Evolutionary conservation across 2,329 filamentous ascomycete species (phyloP), one percentile per base, ranked within the genome.

Genomic region (Hirsutella rhossiliensis): DNA sequence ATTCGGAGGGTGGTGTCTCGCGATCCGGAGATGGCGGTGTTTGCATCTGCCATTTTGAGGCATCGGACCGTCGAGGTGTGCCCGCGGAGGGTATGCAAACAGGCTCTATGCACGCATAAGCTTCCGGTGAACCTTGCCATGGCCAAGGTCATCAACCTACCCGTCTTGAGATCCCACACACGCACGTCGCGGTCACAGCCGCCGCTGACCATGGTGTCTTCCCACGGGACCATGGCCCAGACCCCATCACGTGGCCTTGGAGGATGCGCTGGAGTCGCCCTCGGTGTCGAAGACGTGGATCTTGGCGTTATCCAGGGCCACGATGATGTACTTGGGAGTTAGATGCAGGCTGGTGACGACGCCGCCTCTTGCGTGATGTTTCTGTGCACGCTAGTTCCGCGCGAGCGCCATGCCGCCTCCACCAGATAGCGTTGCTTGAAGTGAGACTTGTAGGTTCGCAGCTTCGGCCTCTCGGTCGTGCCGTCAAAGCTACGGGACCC

Each of bases 191-290:
- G 79, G 66, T 98, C 92, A 61, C 92, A 98, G 6, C 92, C 92
- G 55, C 92, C 92, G 55, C 88, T 96, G 47, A 98, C 92, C 48
- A 98, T 73, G 43, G 87, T 84, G 61, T 98, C 90, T 47, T 87
- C 90, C 86, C 89, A 96, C 7, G 92, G 92, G 20, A 98, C 88
- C 90, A 98, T 97, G 41, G 92, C 92, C 92, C 92, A 98, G 18
- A 98, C 92, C 92, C 92, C 92, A 98, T 98, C 38, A 97, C 86
- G 66, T 98, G 92, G 11, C 92, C 92, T 58, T 92, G 84, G 27
- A 98, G 68, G 3, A 87, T 95, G 60, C 88, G 87, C 54, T 94
- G 81, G 87, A 80, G 53, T 88, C 82, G 30, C 92, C 92, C 52
- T 92, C 80, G 1, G 87, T 89, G 61, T 97, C 87, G 59, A 97